These are phyloP conservation scores for Plasmodium knowlesi DNA, from an alignment of 169 alveolate species.

Conservation along the genomic window DNA sequence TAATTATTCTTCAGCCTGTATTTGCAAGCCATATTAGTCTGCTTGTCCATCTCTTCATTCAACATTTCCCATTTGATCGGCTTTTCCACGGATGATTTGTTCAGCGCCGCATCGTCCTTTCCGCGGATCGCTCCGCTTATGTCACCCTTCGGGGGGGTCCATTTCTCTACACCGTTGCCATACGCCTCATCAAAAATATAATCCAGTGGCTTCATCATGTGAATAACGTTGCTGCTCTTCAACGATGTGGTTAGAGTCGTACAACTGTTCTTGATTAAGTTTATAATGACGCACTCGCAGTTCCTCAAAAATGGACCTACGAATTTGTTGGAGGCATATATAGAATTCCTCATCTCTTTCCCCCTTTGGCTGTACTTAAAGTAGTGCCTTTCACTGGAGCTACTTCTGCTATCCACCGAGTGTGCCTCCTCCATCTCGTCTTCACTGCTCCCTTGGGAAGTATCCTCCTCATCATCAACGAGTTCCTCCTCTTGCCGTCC, in stretches of 20 bases:
- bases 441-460: not conserved
- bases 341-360: slow-evolving; percentile 13
- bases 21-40: slow-evolving; percentile 31
- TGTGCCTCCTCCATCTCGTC: not conserved
- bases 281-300: slow-evolving; percentile 51
- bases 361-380: slow-evolving; percentile 20
- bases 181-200: slow-evolving; percentile 30
- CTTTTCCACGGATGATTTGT: not conserved
- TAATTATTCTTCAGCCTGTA: slow-evolving; percentile 30
- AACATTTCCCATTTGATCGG: slow-evolving; percentile 11
- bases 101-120: not conserved
- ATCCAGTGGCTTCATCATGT: slow-evolving; percentile 42
- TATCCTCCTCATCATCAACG: not conserved
- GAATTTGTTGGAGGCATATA: slow-evolving; percentile 54
- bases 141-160: not conserved
- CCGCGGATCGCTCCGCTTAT: not conserved
- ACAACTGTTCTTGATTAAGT: slow-evolving; percentile 71
- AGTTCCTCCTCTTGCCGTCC: not conserved
- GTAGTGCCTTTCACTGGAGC: not conserved
- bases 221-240: slow-evolving; percentile 53
- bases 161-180: not conserved
- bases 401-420: not conserved
- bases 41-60: slow-evolving; percentile 35
- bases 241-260: slow-evolving; percentile 66
- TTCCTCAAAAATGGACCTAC: slow-evolving; percentile 69